These are phyloP conservation scores for Cystobasidiaceae sp. DNA, from an alignment of 1,284 basidiomycete genomes.

Conservation along the genomic window DNA sequence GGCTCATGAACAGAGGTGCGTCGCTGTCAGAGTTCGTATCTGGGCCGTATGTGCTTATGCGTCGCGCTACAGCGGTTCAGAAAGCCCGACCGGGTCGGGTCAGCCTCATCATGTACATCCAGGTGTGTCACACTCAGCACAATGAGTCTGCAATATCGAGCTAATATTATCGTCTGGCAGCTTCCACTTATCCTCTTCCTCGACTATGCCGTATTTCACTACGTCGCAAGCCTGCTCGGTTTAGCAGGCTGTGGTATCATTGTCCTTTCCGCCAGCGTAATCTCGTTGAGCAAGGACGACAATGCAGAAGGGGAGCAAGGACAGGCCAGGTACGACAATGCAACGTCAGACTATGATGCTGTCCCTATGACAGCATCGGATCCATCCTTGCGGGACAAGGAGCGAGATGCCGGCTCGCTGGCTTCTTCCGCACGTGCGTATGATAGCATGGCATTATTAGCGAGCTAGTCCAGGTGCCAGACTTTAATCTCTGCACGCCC, in stretches of 20 bases:
- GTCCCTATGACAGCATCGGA: too few relatives aligned
- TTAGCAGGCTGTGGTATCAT: background rate
- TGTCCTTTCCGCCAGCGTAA: background rate
- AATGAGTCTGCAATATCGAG: background rate
- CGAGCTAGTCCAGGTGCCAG: too few relatives aligned
- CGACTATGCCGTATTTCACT: conserved; percentile 1
- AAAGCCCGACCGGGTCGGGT: background rate
- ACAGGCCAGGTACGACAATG: too few relatives aligned
- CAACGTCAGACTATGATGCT: too few relatives aligned
- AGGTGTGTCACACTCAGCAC: background rate
- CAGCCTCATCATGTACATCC: conserved; percentile 5
- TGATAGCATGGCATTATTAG: too few relatives aligned
- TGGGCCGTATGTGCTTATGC: background rate
- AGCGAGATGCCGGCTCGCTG: too few relatives aligned
- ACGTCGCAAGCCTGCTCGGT: background rate
- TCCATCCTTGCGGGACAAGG: too few relatives aligned
- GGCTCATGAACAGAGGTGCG: background rate
- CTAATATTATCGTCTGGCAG: background rate
- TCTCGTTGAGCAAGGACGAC: background rate
- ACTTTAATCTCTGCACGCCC: too few relatives aligned
- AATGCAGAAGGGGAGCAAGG: background rate
- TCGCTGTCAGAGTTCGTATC: background rate
- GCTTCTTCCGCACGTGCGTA: too few relatives aligned
- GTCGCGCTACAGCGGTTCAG: background rate
- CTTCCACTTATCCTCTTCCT: conserved; percentile 1